These are phyloP conservation scores for maize (Zea mays) DNA, from an alignment of 176 grass and related monocot species.

Conservation along the genomic window DNA sequence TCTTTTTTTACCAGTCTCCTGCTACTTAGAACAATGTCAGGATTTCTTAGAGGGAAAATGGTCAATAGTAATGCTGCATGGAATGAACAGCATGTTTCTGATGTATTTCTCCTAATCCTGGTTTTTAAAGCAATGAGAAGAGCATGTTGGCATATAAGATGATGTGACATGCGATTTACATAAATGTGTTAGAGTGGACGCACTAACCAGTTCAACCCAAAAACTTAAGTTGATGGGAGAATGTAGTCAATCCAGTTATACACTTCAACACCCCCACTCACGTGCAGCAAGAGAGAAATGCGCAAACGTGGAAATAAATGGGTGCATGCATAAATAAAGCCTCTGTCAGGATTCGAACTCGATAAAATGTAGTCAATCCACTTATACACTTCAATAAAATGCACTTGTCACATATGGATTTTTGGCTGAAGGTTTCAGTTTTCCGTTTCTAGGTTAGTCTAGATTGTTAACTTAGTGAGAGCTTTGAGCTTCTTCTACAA, in stretches of 20 bases:
- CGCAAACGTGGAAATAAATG: too few relatives aligned
- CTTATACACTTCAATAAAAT: too few relatives aligned
- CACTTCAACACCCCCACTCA: too few relatives aligned
- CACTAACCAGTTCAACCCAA: too few relatives aligned
- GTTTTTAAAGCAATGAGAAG: neutral
- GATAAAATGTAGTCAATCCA: too few relatives aligned
- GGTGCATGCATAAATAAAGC: too few relatives aligned
- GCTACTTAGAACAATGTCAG: neutral
- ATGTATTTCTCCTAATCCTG: constrained; percentile 2
- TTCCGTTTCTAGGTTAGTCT: constrained; percentile 8
- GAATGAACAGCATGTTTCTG: neutral
- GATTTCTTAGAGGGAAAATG: neutral
- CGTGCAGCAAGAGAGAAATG: too few relatives aligned
- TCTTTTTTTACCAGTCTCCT: neutral
- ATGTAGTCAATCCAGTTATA: too few relatives aligned
- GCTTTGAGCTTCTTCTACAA: neutral
- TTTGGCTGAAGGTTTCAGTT: neutral
- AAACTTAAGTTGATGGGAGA: too few relatives aligned
- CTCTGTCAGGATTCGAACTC: too few relatives aligned
- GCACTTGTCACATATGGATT: neutral
- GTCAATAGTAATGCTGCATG: neutral
- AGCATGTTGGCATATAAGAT: neutral
- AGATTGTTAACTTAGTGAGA: neutral
- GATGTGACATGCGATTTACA: neutral
- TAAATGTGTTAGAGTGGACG: neutral